A percentile compares a stretch with the other conserved stretches of the same genome.
These are phyloP conservation scores for Hypoxylon sp. DNA, from an alignment of 2,329 filamentous ascomycete genomes.

Conservation along the genomic window DNA sequence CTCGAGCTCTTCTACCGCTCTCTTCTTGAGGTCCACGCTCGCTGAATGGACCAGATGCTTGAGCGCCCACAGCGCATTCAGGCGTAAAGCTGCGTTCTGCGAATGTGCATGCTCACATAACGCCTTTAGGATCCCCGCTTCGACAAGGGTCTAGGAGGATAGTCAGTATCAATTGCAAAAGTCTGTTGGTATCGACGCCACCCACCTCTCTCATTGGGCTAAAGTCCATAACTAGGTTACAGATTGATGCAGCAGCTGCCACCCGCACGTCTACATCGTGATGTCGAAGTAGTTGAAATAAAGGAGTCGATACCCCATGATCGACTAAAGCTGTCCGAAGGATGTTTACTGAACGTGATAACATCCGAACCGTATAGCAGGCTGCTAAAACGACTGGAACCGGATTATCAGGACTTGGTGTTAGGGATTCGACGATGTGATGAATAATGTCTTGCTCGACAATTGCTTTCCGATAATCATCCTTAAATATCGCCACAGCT, in stretches of 20 bases:
- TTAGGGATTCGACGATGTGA: slow-evolving; percentile 85
- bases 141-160: slow-evolving; percentile 72
- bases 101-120: slow-evolving; percentile 89
- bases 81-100: slow-evolving; percentile 79
- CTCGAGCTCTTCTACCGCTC: slow-evolving; percentile 81
- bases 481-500: slow-evolving; percentile 83
- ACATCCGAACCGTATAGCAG: slow-evolving; percentile 82
- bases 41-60: slow-evolving; percentile 88
- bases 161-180: slow-evolving; percentile 24
- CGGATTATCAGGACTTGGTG: slow-evolving; percentile 74
- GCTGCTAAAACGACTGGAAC: slow-evolving; percentile 84
- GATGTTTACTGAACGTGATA: slow-evolving; percentile 87
- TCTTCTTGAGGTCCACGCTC: slow-evolving; percentile 78
- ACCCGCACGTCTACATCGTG: slow-evolving; percentile 83
- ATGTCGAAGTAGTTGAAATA: slow-evolving; percentile 81
- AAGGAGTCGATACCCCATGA: slow-evolving; percentile 80
- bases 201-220: slow-evolving; percentile 90
- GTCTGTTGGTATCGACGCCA: slow-evolving; percentile 47
- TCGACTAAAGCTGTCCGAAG: slow-evolving; percentile 90
- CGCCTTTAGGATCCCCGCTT: slow-evolving; percentile 78
- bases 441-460: slow-evolving; percentile 84
- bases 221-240: slow-evolving; percentile 87
- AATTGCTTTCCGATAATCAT: slow-evolving; percentile 84
- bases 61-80: slow-evolving; percentile 92
- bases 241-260: slow-evolving; percentile 85